Evolutionary conservation across 257 asterid genomes (phyloP), one percentile per base, ranked within the genome.

Genomic region (Jacaranda mimosifolia): DNA sequence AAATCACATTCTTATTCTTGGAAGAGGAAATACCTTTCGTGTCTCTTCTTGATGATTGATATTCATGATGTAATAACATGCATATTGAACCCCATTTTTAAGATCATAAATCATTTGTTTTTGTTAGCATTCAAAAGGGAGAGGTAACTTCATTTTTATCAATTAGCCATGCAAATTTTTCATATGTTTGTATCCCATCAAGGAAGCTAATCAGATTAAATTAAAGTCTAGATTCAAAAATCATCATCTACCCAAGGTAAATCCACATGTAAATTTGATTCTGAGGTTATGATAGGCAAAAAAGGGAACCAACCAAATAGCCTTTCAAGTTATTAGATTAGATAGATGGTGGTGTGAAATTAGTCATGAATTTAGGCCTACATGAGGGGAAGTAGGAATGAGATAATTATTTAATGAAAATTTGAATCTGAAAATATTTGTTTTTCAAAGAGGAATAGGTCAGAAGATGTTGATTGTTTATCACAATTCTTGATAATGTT

Each of bases 391-490:
- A 60, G 42, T 60, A 45, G 43, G 67, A 60, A 32, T 4, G 7
- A 5, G 45, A 40, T 40, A 40, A 40, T 4, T 40, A 40, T 40
- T 46, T 45, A 19, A 21, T 42, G n/a, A 21, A 39, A 32, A 43
- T 43, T 46, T 53, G 63, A 35, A 48, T 58, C 42, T 26, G 46
- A 35, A 62, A 19, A 12, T 8, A 4, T 60, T 46, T 73, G 70
- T 45, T 71, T 69, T 65, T 63, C 26, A 38, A 3, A 38, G 5
- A 60, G 53, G 70, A 75, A 67, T 48, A 60, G 69, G 51, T 48
- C n/a, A 73, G 82, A 73, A 52, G n/a, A 88, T 80, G 83, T 69
- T 73, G 80, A 78, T 68, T 65, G 46, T 49, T n/a, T 49, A 43
- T 71, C 43, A 42, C 60, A 75, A 5, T 18, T 9, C 43, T 63